Conservation (phyloP, 2,329 filamentous ascomycete genomes). For the Pyrenophora seminiperda region DNA sequence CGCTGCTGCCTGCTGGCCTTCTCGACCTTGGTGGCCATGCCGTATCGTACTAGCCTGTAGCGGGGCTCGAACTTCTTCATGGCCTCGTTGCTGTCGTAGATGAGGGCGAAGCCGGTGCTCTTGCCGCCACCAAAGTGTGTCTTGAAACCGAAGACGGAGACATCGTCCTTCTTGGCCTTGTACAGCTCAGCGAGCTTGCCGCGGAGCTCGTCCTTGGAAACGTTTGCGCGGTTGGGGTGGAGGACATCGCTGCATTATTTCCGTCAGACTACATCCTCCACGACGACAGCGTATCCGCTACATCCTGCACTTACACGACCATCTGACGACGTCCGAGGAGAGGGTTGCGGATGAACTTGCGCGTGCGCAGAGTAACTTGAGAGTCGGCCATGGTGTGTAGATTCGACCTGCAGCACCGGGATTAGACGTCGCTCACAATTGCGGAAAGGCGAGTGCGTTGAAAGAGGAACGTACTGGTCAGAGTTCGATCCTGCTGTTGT, state of each 20-base stretch:
- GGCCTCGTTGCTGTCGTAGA: conserved; percentile 97
- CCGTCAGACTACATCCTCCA: conserved; percentile 37
- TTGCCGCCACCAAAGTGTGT: conserved; percentile 99
- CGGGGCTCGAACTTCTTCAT: conserved; percentile 99
- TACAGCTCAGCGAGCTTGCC: conserved; percentile 93
- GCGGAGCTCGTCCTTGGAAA: conserved; percentile 98
- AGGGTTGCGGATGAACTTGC: conserved; percentile 99
- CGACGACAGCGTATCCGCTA: conserved; percentile 17
- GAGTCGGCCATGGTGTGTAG: conserved; percentile 79
- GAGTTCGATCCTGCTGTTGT: conserved; percentile 44
- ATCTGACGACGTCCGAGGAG: conserved; percentile 99
- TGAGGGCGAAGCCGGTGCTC: conserved; percentile 96
- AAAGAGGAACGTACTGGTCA: conserved; percentile 38
- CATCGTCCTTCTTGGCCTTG: conserved; percentile 97
- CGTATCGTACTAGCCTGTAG: conserved; percentile 95
- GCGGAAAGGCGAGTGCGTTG: conserved; percentile 6
- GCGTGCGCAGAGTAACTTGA: conserved; percentile 73
- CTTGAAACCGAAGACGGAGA: conserved; percentile 97
- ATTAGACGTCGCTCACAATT: conserved; percentile 14
- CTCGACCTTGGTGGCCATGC: conserved; percentile 92
- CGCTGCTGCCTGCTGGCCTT: conserved; percentile 98
- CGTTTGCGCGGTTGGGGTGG: conserved; percentile 97
- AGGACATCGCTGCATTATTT: conserved; percentile 83
- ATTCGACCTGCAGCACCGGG: conserved; percentile 38
- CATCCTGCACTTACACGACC: conserved; percentile 76